A percentile compares a stretch with the other conserved stretches of the same genome.
Evolutionary conservation across 306 rosid species (phyloP).

Genomic region (Rubus parviflorus): DNA sequence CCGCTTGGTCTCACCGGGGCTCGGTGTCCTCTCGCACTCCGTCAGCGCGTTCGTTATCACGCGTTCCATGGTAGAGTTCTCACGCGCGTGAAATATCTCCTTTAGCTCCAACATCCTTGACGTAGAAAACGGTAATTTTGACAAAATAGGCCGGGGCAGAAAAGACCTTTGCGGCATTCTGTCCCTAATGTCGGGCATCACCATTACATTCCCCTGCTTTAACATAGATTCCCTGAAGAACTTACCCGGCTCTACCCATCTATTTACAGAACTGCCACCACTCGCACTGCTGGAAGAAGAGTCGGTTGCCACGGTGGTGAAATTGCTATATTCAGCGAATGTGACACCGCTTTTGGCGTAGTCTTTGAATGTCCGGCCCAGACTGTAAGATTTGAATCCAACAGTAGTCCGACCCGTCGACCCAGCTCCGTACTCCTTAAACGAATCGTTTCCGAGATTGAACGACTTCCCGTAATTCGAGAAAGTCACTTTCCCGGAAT

Average conservation of each 20-base stretch:
- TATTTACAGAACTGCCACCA: conserved; percentile 50
- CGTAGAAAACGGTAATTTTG: conserved; percentile 61
- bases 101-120: conserved; percentile 24
- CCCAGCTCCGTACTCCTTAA: conserved; percentile 67
- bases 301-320: conserved; percentile 24
- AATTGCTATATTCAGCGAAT: conserved; percentile 49
- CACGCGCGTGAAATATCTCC: conserved; percentile 46
- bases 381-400: conserved; percentile 61
- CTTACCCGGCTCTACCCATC: conserved; percentile 59
- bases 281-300: too few relatives aligned
- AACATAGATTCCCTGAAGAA: conserved; percentile 66
- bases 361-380: conserved; percentile 62
- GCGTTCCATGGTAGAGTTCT: conserved; percentile 45
- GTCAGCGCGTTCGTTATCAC: conserved; percentile 38
- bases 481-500: conserved; percentile 53
- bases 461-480: conserved; percentile 74
- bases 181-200: conserved; percentile 74
- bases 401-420: conserved; percentile 41
- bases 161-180: conserved; percentile 75
- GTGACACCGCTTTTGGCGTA: conserved; percentile 53
- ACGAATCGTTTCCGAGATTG: conserved; percentile 82
- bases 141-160: conserved; percentile 51
- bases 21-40: conserved; percentile 71
- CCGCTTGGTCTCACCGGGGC: conserved; percentile 64
- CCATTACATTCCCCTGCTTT: conserved; percentile 60